A percentile compares a stretch with the other conserved stretches of the same genome.
phyloP scores from a whole-genome alignment of 73 alveolate genomes.

The Paramecium primaurelia region DNA sequence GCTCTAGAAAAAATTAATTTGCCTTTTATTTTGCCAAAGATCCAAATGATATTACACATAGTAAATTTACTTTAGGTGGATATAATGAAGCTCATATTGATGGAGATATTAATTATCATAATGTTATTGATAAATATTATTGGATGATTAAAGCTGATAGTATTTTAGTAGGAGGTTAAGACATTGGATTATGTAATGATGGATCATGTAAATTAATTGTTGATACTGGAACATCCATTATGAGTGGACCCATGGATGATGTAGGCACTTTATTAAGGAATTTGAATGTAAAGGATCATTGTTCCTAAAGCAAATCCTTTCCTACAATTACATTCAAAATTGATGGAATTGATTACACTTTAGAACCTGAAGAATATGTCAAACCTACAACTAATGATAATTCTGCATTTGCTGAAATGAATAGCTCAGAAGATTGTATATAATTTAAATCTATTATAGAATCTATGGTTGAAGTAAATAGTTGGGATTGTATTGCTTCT shows the following conservation, averaged over 20 bases:
- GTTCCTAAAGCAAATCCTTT: conserved; percentile 12
- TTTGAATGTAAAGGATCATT: conserved; percentile 35
- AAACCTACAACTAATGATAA: neutral
- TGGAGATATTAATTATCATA: conserved; percentile 69
- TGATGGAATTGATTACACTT: conserved; percentile 55
- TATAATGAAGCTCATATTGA: conserved; percentile 53
- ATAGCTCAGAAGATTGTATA: conserved; percentile 35
- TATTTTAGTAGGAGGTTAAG: conserved; percentile 69
- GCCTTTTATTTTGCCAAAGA: conserved; percentile 66
- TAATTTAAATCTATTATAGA: neutral
- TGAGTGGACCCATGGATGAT: conserved; percentile 75
- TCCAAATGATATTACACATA: conserved; percentile 52
- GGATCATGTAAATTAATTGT: conserved; percentile 70
- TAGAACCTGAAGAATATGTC: conserved; percentile 64
- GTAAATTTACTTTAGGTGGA: conserved; percentile 76
- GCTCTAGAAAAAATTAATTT: conserved; percentile 67
- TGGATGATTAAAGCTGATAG: conserved; percentile 79
- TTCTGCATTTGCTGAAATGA: neutral
- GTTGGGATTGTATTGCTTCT: conserved; percentile 63
- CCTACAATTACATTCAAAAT: conserved; percentile 62
- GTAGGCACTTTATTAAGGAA: conserved; percentile 54
- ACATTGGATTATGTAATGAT: conserved; percentile 43
- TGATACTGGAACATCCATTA: conserved; percentile 83
- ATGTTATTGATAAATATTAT: conserved; percentile 73
- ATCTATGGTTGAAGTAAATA: conserved; percentile 42